A percentile compares a stretch with the other conserved stretches of the same genome.
Evolutionary conservation across 345 rosid genomes (phyloP).

Genomic region (Salix viminalis): DNA sequence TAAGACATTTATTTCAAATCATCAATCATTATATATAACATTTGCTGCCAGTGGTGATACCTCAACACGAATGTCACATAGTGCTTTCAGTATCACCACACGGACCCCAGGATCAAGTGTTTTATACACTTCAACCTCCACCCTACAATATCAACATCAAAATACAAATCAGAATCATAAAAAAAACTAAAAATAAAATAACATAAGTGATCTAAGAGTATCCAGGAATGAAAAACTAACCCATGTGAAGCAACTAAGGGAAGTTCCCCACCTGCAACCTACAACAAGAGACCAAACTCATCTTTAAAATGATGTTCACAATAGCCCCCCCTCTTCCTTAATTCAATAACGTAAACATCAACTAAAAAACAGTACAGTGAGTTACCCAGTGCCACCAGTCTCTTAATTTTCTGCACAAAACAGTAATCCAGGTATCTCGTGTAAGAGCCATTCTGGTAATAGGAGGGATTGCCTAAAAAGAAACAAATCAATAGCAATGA

Average conservation of each 20-base stretch:
- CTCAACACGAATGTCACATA: slow-evolving; percentile 99
- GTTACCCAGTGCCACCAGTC: slow-evolving; percentile 99
- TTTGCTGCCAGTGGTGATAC: slow-evolving; percentile 35
- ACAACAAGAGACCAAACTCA: slow-evolving; percentile 24
- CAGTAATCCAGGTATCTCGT: slow-evolving; percentile 96
- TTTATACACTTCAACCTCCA: slow-evolving; percentile 75
- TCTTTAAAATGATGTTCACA: slow-evolving; percentile 20
- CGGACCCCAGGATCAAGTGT: slow-evolving; percentile 91
- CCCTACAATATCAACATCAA: slow-evolving; percentile 39
- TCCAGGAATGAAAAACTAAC: slow-evolving; percentile 47
- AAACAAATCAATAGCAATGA: slow-evolving; percentile 8
- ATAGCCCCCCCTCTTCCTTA: neutral
- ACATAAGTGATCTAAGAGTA: neutral
- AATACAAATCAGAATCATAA: slow-evolving; percentile 25
- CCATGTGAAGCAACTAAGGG: slow-evolving; percentile 96
- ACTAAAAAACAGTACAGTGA: slow-evolving; percentile 20
- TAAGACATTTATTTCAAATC: neutral
- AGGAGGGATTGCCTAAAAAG: slow-evolving; percentile 80
- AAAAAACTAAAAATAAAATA: neutral
- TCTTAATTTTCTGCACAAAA: slow-evolving; percentile 91
- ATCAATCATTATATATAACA: neutral
- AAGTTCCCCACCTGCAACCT: slow-evolving; percentile 98
- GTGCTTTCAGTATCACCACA: slow-evolving; percentile 89
- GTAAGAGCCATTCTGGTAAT: slow-evolving; percentile 93
- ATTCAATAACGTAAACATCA: slow-evolving; percentile 4